Base-by-base conservation (phyloP, 495 filamentous ascomycete species). In the Talaromyces liani region DNA sequence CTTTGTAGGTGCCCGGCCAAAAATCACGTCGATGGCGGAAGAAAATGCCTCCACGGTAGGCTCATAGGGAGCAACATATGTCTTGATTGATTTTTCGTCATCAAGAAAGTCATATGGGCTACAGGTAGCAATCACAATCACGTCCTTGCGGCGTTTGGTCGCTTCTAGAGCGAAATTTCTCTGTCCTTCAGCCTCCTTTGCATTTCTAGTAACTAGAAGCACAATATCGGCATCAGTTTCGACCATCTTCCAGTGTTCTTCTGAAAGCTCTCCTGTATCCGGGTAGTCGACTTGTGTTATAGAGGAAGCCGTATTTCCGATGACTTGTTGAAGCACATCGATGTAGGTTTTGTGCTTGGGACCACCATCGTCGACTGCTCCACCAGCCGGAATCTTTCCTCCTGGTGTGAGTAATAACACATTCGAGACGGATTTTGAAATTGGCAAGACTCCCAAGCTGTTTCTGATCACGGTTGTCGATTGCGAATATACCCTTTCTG, bases 41-140 rank as follows among this genome's bases (percentile, higher is more conserved):
- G 68, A 56, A 51, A 81, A 81, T 1, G 79, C 77, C 58, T 79
- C 77, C n/a, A 75, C 41, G 0, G 78, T 81, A 24, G 79, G 79
- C 58, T 82, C 80, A 51, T 82, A 82, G 4, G 74, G 79, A 14
- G 77, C 65, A 24, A 82, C 68, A 61, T 82, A 82, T 51, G 79
- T 81, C 31, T 73, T 68, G 18, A 80, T 8, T 4, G 10, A 69
- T 24, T 71, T 70, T 1, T 64, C 39, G 20, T 72, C 73, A 31
- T 79, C 72, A 9, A 82, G 69, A 49, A 81, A 81, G 61, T 82
- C 80, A 63, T 82, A 82, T 7, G 80, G 80, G 62, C 72, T 78
- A 58, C 77, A 78, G 1, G 73, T 76, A 57, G 80, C 78, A 67
- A 82, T 70, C 10, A 73, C 65, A 25, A 80, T 72, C 22, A 80